phyloP scores from a whole-genome alignment of 345 rosid genomes.

The Eucalyptus polybractea region DNA sequence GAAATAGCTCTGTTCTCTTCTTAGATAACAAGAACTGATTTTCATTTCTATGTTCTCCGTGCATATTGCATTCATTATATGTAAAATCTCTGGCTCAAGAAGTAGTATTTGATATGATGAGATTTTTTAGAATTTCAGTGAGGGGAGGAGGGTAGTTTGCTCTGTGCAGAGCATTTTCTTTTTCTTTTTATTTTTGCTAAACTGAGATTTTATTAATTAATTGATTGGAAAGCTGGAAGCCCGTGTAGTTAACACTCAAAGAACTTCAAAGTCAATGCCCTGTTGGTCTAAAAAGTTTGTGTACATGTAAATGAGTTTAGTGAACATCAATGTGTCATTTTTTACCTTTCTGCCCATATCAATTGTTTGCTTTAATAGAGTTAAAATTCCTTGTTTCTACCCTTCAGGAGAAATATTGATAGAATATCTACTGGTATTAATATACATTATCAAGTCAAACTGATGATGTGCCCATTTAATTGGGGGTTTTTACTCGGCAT shows the following conservation, averaged over 20 bases:
- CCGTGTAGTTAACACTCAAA: background rate
- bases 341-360: background rate
- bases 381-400: background rate
- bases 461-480: background rate
- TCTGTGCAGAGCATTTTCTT: background rate
- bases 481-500: background rate
- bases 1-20: background rate
- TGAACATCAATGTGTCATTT: background rate
- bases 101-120: background rate
- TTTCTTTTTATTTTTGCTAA: background rate
- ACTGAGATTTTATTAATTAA: background rate
- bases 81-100: background rate
- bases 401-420: background rate
- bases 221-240: background rate
- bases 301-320: background rate
- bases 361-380: background rate
- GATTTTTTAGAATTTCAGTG: background rate
- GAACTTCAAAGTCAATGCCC: background rate
- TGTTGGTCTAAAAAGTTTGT: background rate
- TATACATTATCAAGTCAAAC: background rate
- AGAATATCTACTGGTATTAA: background rate
- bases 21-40: background rate
- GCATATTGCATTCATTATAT: background rate
- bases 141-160: background rate
- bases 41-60: background rate